Evolutionary conservation across 177 flowering plant genomes (phyloP), one percentile per base, ranked within the genome.

Genomic region (Vitis hybrid): DNA sequence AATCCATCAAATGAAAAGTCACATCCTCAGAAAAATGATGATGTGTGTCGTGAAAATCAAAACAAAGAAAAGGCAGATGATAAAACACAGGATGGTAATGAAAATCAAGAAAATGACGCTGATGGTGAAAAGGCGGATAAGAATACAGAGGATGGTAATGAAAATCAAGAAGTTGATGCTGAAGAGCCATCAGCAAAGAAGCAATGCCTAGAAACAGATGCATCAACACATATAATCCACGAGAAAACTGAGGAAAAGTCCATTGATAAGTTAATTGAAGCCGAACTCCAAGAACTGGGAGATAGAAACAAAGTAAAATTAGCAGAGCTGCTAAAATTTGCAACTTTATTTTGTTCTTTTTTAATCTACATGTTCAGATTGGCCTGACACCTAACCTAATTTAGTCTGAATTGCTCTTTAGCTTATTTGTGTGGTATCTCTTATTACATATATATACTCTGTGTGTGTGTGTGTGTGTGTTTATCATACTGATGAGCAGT

Each of bases 201-300:
- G 71, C 92, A 84, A 55, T 83, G 91, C 63, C 55, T 82, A 9
- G 91, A 84, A 69, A 52, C 74, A 40, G 71, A 34, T 69, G 52
- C 74, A 63, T 40, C 80, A 54, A 79, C 79, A 56, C 26, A 60
- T 69, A 68, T 56, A 61, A 74, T 62, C 13, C 19, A 17, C 21
- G 56, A 66, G 10, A 77, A 82, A 66, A 66, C 64, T 67, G 88
- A 82, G 70, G 78, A 84, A 70, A 80, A 82, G 75, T 88, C 94
- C 56, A 78, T 91, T 82, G 99, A 95, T 84, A 78, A 81, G 81
- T 76, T 86, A 55, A 90, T 91, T 85, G 99, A 95, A 70, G 98
- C 72, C 19, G 98, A 93, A 79, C 82, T 95, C 6, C 67, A 85
- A 71, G 94, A 93, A 75, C 77, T 95, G 72, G 89, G 86, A 69